Evolutionary conservation across 2,329 filamentous ascomycete genomes (phyloP).

Genomic region (Gliomastix tumulicola): DNA sequence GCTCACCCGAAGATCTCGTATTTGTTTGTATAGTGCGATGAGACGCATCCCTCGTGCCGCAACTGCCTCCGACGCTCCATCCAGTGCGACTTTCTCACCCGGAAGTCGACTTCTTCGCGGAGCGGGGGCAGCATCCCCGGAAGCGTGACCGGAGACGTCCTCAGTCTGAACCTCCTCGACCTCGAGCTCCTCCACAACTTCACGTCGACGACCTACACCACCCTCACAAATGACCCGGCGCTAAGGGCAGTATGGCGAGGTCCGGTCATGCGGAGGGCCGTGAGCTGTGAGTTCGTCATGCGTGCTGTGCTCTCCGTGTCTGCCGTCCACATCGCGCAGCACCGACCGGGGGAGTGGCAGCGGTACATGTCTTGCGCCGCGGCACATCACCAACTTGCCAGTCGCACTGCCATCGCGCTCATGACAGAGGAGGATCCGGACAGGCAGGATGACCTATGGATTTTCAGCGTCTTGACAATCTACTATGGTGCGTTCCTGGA

Average conservation of each 20-base stretch:
- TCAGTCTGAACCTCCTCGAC: slow-evolving; percentile 35
- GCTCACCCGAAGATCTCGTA: too few relatives aligned
- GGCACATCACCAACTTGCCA: slow-evolving; percentile 20
- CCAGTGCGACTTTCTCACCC: slow-evolving; percentile 15
- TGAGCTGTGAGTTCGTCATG: slow-evolving; percentile 38
- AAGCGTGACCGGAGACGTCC: too few relatives aligned
- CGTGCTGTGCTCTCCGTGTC: slow-evolving; percentile 39
- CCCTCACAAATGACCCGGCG: slow-evolving; percentile 32
- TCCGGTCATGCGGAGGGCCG: too few relatives aligned
- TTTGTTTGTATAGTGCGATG: slow-evolving; percentile 16
- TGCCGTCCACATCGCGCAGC: slow-evolving; percentile 38
- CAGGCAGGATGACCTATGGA: slow-evolving; percentile 13
- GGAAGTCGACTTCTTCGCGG: too few relatives aligned
- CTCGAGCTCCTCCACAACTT: slow-evolving; percentile 48
- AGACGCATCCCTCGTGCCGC: slow-evolving; percentile 14
- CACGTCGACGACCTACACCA: slow-evolving; percentile 38
- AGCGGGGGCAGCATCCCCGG: too few relatives aligned
- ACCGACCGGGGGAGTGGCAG: slow-evolving; percentile 23
- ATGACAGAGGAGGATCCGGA: slow-evolving; percentile 6
- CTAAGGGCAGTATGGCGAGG: too few relatives aligned
- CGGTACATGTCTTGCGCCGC: slow-evolving; percentile 20
- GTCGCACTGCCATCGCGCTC: slow-evolving; percentile 14
- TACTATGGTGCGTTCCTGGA: too few relatives aligned
- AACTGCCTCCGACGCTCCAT: slow-evolving; percentile 18
- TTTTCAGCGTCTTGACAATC: slow-evolving; percentile 24